These are phyloP conservation scores for Heritiera fomes DNA, from an alignment of 345 rosid species.

Conservation along the genomic window DNA sequence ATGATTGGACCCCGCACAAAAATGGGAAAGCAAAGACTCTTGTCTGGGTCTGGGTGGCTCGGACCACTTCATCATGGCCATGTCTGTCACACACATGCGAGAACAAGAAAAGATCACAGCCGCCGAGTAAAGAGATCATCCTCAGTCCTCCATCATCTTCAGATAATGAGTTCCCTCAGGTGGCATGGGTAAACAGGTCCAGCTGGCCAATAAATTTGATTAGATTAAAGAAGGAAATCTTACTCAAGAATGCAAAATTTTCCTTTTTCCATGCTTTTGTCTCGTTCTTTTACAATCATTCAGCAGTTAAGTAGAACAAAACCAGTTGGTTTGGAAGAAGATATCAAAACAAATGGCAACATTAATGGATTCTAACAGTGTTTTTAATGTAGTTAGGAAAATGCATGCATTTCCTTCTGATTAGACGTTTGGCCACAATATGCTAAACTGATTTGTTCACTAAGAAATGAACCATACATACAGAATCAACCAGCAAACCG, in stretches of 20 bases:
- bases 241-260: neutral
- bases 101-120: neutral
- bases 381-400: neutral
- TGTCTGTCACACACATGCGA: neutral
- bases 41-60: neutral
- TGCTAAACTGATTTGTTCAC: neutral
- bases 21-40: neutral
- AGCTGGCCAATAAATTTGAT: neutral
- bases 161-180: neutral
- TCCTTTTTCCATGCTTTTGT: neutral
- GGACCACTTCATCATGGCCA: neutral
- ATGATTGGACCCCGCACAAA: neutral
- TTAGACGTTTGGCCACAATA: neutral
- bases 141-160: too few relatives aligned
- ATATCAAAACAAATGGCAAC: neutral
- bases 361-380: neutral
- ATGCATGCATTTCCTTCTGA: neutral
- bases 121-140: neutral
- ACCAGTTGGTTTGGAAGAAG: neutral
- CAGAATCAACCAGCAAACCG: neutral
- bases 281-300: neutral
- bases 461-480: neutral
- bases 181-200: conserved; percentile 1
- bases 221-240: neutral
- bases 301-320: conserved; percentile 16